phyloP scores from a whole-genome alignment of 1,284 basidiomycete genomes.

The Grifola frondosa region DNA sequence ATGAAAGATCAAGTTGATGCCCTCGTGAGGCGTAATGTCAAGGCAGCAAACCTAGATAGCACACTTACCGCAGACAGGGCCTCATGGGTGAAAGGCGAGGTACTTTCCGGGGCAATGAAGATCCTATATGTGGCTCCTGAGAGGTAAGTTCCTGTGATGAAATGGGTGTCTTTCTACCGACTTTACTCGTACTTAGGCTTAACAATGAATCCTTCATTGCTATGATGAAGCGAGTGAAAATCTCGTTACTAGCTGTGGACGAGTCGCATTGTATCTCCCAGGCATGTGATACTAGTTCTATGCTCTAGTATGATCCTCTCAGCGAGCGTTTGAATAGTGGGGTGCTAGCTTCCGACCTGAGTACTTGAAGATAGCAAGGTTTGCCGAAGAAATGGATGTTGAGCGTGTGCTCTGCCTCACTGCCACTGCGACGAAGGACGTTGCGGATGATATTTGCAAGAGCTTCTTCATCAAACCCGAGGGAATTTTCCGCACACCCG shows the following conservation, averaged over 20 bases:
- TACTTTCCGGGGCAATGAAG: conserved; percentile 41
- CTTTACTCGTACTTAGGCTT: conserved; percentile 55
- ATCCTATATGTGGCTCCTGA: conserved; percentile 96
- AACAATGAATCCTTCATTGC: conserved; percentile 71
- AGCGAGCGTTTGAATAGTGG: conserved; percentile 36
- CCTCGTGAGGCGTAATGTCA: conserved; percentile 66
- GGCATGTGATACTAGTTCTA: conserved; percentile 5
- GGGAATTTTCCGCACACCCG: conserved; percentile 42
- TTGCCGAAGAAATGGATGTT: conserved; percentile 58
- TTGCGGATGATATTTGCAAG: conserved; percentile 64
- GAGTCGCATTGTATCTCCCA: conserved; percentile 91
- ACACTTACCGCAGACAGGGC: conserved; percentile 66
- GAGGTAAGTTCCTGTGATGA: conserved; percentile 41
- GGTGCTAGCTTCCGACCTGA: conserved; percentile 58
- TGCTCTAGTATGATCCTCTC: neutral
- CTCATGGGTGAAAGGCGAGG: conserved; percentile 45
- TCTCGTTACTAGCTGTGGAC: conserved; percentile 86
- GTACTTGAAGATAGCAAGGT: conserved; percentile 56
- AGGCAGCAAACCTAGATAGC: conserved; percentile 64
- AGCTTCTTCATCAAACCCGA: conserved; percentile 48
- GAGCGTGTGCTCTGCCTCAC: conserved; percentile 76
- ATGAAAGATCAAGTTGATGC: conserved; percentile 92
- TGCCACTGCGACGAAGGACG: conserved; percentile 66
- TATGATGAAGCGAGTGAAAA: conserved; percentile 54
- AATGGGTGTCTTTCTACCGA: conserved; percentile 44